Base-by-base conservation (phyloP, 257 asterid genomes). In the Rhazya stricta region DNA sequence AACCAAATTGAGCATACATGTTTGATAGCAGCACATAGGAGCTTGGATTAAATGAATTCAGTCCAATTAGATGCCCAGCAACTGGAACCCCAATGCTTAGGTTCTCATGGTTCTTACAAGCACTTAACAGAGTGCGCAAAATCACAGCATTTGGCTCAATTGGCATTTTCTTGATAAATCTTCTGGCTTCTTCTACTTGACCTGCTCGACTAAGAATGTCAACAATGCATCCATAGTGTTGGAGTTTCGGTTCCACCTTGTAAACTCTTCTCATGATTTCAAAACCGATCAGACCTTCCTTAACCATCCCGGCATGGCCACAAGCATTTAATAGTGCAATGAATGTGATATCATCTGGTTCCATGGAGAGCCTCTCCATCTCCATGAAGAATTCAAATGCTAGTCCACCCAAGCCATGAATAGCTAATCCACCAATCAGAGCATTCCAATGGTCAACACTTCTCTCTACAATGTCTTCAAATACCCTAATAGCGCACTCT, bases 151-250 rank as follows among this genome's bases (percentile, higher is more conserved):
- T 93, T 32, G 97, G 98, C 83, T 76, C 75, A 23, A 88, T 76
- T 0, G 97, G 97, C 97, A 91, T 93, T 79, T 80, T 89, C 74
- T 83, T 34, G 13, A 91, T 88, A 71, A 93, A 84, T 43, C 77
- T 86, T 34, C 69, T 86, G 61, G 98, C 98, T 74, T 82, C 89
- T 77, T 86, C 88, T 4, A 93, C 67, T 66, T 50, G 86, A 74
- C 96, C 97, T 9, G 89, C 90, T 63, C 97, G 78, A 79, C 94
- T 87, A 54, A 91, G 91, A 54, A 91, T 81, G 83, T 93, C 98
- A 42, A 93, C 92, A 81, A 93, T 67, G 87, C 97, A 93, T 37
- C 97, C 97, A 21, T 89, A 93, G 43, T 93, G 98, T 63, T 87
- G 95, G 63, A 91, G 79, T 79, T 88, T 89, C 0, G 98, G 97